These are phyloP conservation scores for Grifola frondosa DNA, from an alignment of 1,284 basidiomycete species.

Conservation along the genomic window DNA sequence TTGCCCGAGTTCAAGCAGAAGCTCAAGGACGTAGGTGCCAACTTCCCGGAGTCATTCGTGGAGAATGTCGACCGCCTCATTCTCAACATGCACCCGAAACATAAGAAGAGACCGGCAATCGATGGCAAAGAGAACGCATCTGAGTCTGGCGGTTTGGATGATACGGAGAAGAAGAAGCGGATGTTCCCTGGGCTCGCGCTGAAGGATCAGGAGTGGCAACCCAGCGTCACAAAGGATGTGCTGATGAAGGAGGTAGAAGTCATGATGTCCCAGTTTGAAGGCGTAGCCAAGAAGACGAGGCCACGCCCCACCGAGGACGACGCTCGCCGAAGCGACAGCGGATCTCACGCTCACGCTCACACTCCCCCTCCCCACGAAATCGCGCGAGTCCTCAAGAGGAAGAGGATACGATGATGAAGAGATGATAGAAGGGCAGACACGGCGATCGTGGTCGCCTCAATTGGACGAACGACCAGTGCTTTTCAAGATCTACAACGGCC, in stretches of 20 bases:
- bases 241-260: slow-evolving; percentile 83
- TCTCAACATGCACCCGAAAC: slow-evolving; percentile 92
- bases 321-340: slow-evolving; percentile 58
- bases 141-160: slow-evolving; percentile 41
- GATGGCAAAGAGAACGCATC: slow-evolving; percentile 41
- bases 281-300: slow-evolving; percentile 59
- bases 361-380: slow-evolving; percentile 44
- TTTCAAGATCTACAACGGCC: slow-evolving; percentile 94
- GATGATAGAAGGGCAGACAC: slow-evolving; percentile 43
- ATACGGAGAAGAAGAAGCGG: slow-evolving; percentile 76
- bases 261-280: slow-evolving; percentile 78
- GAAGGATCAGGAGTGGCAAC: slow-evolving; percentile 69
- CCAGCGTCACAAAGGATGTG: slow-evolving; percentile 58
- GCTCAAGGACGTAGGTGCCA: slow-evolving; percentile 79
- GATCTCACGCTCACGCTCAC: slow-evolving; percentile 44
- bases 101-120: slow-evolving; percentile 71
- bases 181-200: slow-evolving; percentile 92
- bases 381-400: slow-evolving; percentile 57
- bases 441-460: slow-evolving; percentile 36
- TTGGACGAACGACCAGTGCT: slow-evolving; percentile 84
- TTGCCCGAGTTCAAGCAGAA: slow-evolving; percentile 81
- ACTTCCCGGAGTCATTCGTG: slow-evolving; percentile 88
- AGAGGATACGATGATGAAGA: slow-evolving; percentile 45
- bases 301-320: slow-evolving; percentile 47
- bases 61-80: slow-evolving; percentile 94